phyloP scores from a whole-genome alignment of 2,329 filamentous ascomycete species.

The Teratosphaeria viscida region DNA sequence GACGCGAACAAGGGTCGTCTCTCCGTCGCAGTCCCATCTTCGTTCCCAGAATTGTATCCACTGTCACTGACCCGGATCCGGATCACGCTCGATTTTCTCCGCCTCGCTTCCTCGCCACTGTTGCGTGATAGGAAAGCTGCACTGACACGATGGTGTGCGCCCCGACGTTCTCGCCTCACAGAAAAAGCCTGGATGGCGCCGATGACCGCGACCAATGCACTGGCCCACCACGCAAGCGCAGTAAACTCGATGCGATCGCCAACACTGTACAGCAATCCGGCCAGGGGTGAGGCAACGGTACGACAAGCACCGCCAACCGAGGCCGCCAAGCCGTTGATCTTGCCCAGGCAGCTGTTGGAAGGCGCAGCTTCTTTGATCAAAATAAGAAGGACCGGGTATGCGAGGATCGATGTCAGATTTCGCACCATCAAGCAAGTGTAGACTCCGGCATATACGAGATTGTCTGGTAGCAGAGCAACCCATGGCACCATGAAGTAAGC shows the following conservation, averaged over 20 bases:
- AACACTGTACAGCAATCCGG: slow-evolving; percentile 55
- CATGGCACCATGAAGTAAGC: slow-evolving; percentile 62
- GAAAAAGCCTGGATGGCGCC: slow-evolving; percentile 48
- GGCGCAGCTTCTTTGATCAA: slow-evolving; percentile 63
- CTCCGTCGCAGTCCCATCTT: slow-evolving; percentile 8
- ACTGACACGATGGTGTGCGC: slow-evolving; percentile 20
- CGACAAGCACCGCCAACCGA: slow-evolving; percentile 60
- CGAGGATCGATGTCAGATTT: slow-evolving; percentile 58
- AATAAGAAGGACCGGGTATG: slow-evolving; percentile 58
- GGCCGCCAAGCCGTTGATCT: slow-evolving; percentile 63
- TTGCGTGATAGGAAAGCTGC: background rate
- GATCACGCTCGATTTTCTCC: slow-evolving; percentile 15
- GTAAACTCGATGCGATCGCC: slow-evolving; percentile 49
- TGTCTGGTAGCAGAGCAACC: slow-evolving; percentile 47
- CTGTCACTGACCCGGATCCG: slow-evolving; percentile 16
- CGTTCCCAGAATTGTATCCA: slow-evolving; percentile 12
- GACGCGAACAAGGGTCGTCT: slow-evolving; percentile 10
- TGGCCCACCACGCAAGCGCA: slow-evolving; percentile 54
- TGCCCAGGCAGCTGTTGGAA: slow-evolving; percentile 51
- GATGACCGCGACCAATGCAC: slow-evolving; percentile 44
- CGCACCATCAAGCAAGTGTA: slow-evolving; percentile 56
- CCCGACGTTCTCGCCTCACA: slow-evolving; percentile 40
- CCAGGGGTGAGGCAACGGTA: slow-evolving; percentile 58
- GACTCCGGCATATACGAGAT: slow-evolving; percentile 49
- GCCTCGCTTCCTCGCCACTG: background rate